Evolutionary conservation across 768 basidiomycete species (phyloP).

Genomic region (Lactarius sanguifluus): DNA sequence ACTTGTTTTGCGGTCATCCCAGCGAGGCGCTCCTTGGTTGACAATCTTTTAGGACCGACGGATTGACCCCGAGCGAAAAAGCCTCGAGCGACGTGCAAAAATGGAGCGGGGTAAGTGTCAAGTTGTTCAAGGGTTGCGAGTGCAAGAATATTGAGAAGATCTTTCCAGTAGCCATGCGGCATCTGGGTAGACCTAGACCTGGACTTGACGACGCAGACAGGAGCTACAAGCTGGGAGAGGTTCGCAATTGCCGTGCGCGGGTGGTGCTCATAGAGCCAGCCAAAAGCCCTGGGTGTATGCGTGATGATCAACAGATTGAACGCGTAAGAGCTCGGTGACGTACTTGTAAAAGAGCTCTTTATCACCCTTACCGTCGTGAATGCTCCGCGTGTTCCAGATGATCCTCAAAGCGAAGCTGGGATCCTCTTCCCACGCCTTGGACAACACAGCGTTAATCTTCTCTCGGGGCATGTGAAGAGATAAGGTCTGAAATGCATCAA

Average conservation of each 20-base stretch:
- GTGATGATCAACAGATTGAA: slow-evolving; percentile 2
- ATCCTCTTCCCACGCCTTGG: slow-evolving; percentile 58
- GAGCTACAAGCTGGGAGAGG: slow-evolving; percentile 26
- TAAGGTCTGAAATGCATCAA: slow-evolving; percentile 59
- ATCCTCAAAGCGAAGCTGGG: slow-evolving; percentile 56
- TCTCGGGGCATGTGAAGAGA: slow-evolving; percentile 30
- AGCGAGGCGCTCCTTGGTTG: slow-evolving; percentile 32
- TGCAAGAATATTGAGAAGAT: slow-evolving; percentile 65
- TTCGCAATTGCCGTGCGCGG: slow-evolving; percentile 69
- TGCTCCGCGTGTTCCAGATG: slow-evolving; percentile 68
- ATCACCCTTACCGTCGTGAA: slow-evolving; percentile 66
- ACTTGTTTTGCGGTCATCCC: background rate
- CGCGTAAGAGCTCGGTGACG: slow-evolving; percentile 28
- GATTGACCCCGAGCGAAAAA: background rate
- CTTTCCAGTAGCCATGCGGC: slow-evolving; percentile 74
- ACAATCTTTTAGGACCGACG: slow-evolving; percentile 5
- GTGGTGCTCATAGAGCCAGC: slow-evolving; percentile 68
- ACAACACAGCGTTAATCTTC: slow-evolving; percentile 41
- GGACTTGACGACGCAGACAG: slow-evolving; percentile 35
- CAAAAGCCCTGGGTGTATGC: slow-evolving; percentile 45
- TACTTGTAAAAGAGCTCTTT: slow-evolving; percentile 61
- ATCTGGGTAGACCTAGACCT: slow-evolving; percentile 30
- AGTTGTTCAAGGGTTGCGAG: slow-evolving; percentile 58
- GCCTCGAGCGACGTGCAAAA: slow-evolving; percentile 16
- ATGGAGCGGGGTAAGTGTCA: slow-evolving; percentile 22